Conservation (phyloP, 805 yeast species). For the Tetrapisispora pingtungensis region DNA sequence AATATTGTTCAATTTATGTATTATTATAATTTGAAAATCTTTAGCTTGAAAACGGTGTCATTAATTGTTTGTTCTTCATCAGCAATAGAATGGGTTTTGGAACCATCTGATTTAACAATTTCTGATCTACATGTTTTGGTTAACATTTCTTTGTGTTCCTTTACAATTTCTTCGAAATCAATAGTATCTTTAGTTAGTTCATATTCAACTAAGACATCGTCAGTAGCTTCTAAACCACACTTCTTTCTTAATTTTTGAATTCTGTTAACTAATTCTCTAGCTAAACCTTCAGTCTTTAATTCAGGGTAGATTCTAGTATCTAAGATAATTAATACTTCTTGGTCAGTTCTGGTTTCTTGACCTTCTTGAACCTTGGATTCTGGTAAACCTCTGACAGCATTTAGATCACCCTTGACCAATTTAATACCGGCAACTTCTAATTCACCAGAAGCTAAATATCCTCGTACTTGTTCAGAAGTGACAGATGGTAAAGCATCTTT, state of each 20-base stretch:
- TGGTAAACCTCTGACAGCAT: conserved; percentile 82
- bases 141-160: conserved; percentile 56
- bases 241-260: conserved; percentile 96
- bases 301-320: conserved; percentile 84
- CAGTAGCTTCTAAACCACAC: conserved; percentile 89
- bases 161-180: conserved; percentile 50
- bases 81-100: conserved; percentile 48
- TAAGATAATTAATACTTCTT: conserved; percentile 79
- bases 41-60: conserved; percentile 67
- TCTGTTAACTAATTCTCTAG: conserved; percentile 94
- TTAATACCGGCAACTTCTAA: conserved; percentile 83
- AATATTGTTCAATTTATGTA: too few species aligned
- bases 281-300: conserved; percentile 85
- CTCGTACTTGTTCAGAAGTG: conserved; percentile 73
- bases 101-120: conserved; percentile 35
- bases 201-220: conserved; percentile 85
- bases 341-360: conserved; percentile 77
- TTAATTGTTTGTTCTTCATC: conserved; percentile 83
- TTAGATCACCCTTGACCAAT: conserved; percentile 77
- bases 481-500: conserved; percentile 85
- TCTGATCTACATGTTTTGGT: conserved; percentile 64
- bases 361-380: conserved; percentile 56
- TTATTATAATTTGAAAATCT: conserved; percentile 55
- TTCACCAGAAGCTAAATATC: conserved; percentile 60
- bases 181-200: conserved; percentile 52